Evolutionary conservation across 2,329 filamentous ascomycete species (phyloP), one percentile per base, ranked within the genome.

Genomic region (Aspergillus puulaauensis): DNA sequence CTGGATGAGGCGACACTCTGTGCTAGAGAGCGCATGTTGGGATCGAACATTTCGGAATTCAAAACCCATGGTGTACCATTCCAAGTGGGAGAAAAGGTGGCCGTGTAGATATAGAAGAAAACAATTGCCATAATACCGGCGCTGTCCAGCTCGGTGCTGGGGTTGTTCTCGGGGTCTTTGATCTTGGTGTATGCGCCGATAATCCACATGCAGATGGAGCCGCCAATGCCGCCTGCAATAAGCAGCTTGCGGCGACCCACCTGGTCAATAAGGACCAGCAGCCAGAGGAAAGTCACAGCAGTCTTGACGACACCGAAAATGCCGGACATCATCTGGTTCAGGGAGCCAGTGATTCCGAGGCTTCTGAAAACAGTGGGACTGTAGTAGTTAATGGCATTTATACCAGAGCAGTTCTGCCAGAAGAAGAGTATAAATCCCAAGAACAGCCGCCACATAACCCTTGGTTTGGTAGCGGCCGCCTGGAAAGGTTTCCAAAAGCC

Each of bases 361-460:
- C 80, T 83, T 59, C 81, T 82, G 79, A 91, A 90, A 8, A 91
- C 83, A 0, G 83, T 88, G 0, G 88, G 88, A 1, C 79, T 82
- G 72, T 88, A 90, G 75, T 91, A 91, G 77, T 91, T 91, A 77
- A 90, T 87, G 19, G 89, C 88, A 64, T 91, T 91, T 76, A 91
- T 91, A 2, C 89, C 89, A 3, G 78, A 82, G 50, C 87, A 87
- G 65, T 93, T 93, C 73, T 93, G 90, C 82, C 86, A 91, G 54
- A 93, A 77, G 79, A 93, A 93, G 17, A 93, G 80, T 67, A 90
- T 83, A 56, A 83, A 83, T 46, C 90, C 90, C 12, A 93, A 80
- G 70, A 90, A 83, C 74, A 93, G 86, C 41, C 90, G 84, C 79
- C 86, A 90, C 63, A 84, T 84, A 23, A 90, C 82, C 67, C 82